Conservation (phyloP, 2,329 filamentous ascomycete species). For the Blastomyces gilchristii region DNA sequence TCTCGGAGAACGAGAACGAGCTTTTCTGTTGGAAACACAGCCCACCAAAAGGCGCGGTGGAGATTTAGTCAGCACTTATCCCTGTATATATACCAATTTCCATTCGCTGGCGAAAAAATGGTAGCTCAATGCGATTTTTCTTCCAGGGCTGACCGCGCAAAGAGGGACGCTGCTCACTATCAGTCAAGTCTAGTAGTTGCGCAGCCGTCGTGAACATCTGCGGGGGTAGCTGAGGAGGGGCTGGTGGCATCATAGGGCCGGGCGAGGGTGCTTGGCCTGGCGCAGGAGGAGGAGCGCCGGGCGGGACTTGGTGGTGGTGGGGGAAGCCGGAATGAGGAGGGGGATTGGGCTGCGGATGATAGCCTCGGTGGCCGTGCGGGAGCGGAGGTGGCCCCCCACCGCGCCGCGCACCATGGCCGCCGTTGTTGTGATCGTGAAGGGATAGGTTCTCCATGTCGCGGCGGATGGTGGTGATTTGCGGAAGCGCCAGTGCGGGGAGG, state of each 20-base stretch:
- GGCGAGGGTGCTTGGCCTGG: slow-evolving; percentile 21
- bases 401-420: slow-evolving; percentile 6
- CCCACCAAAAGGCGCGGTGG: slow-evolving; percentile 4
- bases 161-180: slow-evolving; percentile 56
- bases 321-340: slow-evolving; percentile 3
- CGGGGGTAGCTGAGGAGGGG: slow-evolving; percentile 47
- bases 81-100: neutral
- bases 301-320: slow-evolving; percentile 6
- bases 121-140: neutral
- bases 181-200: slow-evolving; percentile 88
- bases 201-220: slow-evolving; percentile 99
- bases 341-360: neutral
- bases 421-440: slow-evolving; percentile 24
- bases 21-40: slow-evolving; percentile 58
- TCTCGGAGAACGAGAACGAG: slow-evolving; percentile 84
- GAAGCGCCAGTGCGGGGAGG: slow-evolving; percentile 11
- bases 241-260: slow-evolving; percentile 20
- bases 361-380: neutral
- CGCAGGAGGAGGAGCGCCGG: slow-evolving; percentile 9
- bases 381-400: slow-evolving; percentile 1
- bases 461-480: slow-evolving; percentile 1
- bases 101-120: neutral
- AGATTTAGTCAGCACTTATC: neutral
- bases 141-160: neutral
- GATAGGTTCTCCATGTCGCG: slow-evolving; percentile 30